Base-by-base conservation (phyloP, 805 yeast genomes). In the Kregervanrija fluxuum region DNA sequence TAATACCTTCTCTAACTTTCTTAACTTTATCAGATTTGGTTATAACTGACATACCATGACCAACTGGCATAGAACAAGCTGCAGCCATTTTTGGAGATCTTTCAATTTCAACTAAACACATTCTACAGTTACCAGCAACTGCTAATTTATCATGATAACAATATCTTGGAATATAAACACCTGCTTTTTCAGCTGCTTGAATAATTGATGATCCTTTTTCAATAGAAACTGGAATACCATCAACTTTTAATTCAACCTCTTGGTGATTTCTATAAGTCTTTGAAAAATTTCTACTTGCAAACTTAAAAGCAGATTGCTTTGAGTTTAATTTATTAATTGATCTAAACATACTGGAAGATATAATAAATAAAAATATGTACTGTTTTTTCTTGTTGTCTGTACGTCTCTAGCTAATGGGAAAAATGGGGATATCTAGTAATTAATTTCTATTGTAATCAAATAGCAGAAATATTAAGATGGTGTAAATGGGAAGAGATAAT, bases 181-280 rank as follows among this genome's bases (percentile, higher is more conserved):
- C 95, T 35, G 95, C 95, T 67, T 82, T 81, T 60, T 87, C 95
- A 52, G 91, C 88, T 42, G 95, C 95, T 68, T 87, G 95, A 60
- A 87, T 86, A 50, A 87, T 81, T 14, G 95, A 82, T 37, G 95
- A 77, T 2, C 95, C 95, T 40, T 89, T 89, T 63, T 86, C 95
- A 51, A 87, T 82, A 43, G 75, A 71, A 37, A 87, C 93, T 45
- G 77, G 74, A 51, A 75, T 75, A 41, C 93, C 93, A 62, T 87
- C 95, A 41, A 77, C 63, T 36, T 74, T 73, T 14, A 77, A 46
- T 15, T 57, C 57, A 17, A 62, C 64, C 5, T 62, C 66, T 14
- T 57, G 46, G n/a, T 34, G 37, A 14, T 38, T 42, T 11, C 36
- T 34, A 6, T 37, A 22, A 13, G 47, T 40, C 14, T 38, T 43